Percentiles rank a stretch among this genome's conserved stretches.
phyloP scores from a whole-genome alignment of 2,329 filamentous ascomycete genomes.

The Myriosclerotinia duriaeana region DNA sequence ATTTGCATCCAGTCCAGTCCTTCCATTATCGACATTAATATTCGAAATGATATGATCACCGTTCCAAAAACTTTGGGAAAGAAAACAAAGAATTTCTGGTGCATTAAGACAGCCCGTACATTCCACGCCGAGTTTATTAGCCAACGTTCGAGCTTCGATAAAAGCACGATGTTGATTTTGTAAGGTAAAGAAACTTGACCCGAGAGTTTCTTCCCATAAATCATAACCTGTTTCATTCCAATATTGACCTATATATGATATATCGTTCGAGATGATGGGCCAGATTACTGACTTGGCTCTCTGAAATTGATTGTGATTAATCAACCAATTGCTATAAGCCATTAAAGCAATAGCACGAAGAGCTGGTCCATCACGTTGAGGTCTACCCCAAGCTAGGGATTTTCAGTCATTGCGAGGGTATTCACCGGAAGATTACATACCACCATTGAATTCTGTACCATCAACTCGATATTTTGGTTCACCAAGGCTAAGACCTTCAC shows the following conservation, averaged over 20 bases:
- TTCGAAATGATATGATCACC: constrained; percentile 67
- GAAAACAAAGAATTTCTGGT: constrained; percentile 68
- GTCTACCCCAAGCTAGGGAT: constrained; percentile 51
- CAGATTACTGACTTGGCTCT: constrained; percentile 56
- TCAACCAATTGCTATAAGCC: constrained; percentile 70
- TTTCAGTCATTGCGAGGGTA: not conserved
- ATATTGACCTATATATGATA: constrained; percentile 71
- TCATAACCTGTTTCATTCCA: constrained; percentile 67
- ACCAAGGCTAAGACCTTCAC: constrained; percentile 54
- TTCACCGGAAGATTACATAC: not conserved
- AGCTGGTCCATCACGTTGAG: constrained; percentile 76
- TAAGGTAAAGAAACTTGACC: constrained; percentile 76
- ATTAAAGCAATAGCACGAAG: constrained; percentile 73
- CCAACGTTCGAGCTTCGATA: constrained; percentile 64
- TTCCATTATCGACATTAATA: constrained; percentile 59
- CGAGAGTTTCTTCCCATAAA: constrained; percentile 80
- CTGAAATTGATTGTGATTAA: constrained; percentile 55
- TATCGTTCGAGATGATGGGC: constrained; percentile 73
- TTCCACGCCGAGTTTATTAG: constrained; percentile 58
- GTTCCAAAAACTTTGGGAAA: constrained; percentile 70
- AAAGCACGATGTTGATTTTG: constrained; percentile 62
- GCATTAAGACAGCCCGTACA: constrained; percentile 64
- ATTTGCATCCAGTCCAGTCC: constrained; percentile 70
- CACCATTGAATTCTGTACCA: constrained; percentile 59
- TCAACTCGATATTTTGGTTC: constrained; percentile 74